A percentile compares a stretch with the other conserved stretches of the same genome.
These are phyloP conservation scores for Aureobasidium mangrovei DNA, from an alignment of 2,329 filamentous ascomycete genomes.

Conservation along the genomic window DNA sequence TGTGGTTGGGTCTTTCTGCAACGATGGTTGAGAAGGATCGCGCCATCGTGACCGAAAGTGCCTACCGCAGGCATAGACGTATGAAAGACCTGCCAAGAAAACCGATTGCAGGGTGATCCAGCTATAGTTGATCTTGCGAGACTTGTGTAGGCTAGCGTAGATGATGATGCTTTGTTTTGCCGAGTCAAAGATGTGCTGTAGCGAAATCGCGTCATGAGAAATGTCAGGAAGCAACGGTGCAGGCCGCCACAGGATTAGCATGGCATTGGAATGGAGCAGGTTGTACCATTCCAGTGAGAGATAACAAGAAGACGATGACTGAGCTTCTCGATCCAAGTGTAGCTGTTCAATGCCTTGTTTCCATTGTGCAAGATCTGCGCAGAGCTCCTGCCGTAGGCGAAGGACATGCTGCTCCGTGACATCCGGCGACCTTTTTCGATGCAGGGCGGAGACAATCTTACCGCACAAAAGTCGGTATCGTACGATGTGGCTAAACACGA, in stretches of 20 bases:
- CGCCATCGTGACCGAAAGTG: conserved; percentile 28
- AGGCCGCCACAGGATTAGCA: conserved; percentile 37
- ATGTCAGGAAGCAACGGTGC: conserved; percentile 24
- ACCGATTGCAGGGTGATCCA: conserved; percentile 44
- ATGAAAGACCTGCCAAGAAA: conserved; percentile 40
- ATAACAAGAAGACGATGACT: conserved; percentile 32
- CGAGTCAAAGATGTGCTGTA: conserved; percentile 29
- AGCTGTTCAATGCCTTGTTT: conserved; percentile 23
- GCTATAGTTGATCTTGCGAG: conserved; percentile 39
- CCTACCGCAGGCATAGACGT: conserved; percentile 35
- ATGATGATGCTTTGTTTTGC: conserved; percentile 34
- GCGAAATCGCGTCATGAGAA: conserved; percentile 13
- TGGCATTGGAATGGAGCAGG: conserved; percentile 36
- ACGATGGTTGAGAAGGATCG: conserved; percentile 2
- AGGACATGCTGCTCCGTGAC: conserved; percentile 16
- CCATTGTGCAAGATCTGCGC: conserved; percentile 28
- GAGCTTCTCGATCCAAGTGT: conserved; percentile 20
- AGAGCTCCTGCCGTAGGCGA: conserved; percentile 21
- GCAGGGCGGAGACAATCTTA: conserved; percentile 29
- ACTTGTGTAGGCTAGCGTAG: conserved; percentile 38
- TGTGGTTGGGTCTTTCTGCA: conserved; percentile 31
- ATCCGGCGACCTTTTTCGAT: conserved; percentile 23
- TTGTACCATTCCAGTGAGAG: conserved; percentile 36
- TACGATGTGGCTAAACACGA: conserved; percentile 34
- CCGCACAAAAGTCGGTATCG: conserved; percentile 35